A percentile compares a stretch with the other conserved stretches of the same genome.
phyloP scores from a whole-genome alignment of 257 asterid species.

The Coffea eugenioides region DNA sequence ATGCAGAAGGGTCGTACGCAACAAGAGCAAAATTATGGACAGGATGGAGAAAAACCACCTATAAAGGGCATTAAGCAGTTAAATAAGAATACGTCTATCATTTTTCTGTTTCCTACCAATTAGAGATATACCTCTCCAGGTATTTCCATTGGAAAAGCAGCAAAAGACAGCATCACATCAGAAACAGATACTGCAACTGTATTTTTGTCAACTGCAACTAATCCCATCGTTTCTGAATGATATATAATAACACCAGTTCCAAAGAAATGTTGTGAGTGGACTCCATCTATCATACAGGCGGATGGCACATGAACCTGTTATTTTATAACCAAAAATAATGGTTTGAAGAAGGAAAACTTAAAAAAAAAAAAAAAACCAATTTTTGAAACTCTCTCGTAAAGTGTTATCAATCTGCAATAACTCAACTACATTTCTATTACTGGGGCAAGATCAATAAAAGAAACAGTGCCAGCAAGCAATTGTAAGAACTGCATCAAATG shows the following conservation, averaged over 20 bases:
- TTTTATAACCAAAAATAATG: constrained; percentile 7
- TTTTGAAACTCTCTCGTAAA: not conserved
- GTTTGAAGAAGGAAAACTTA: not conserved
- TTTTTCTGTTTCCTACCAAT: constrained; percentile 10
- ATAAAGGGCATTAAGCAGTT: constrained; percentile 25
- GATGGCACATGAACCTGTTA: constrained; percentile 98
- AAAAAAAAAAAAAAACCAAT: not conserved
- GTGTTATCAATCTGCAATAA: not conserved
- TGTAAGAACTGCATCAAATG: not conserved
- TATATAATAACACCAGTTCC: constrained; percentile 91
- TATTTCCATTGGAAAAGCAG: constrained; percentile 98
- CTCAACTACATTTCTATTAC: not conserved
- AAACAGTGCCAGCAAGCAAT: not conserved
- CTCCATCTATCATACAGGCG: constrained; percentile 98
- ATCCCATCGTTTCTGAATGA: constrained; percentile 88
- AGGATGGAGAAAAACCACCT: constrained; percentile 99
- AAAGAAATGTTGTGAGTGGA: constrained; percentile 94
- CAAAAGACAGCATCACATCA: constrained; percentile 97
- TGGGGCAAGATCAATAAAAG: not conserved
- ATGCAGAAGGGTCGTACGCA: constrained; percentile 86
- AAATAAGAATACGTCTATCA: constrained; percentile 2
- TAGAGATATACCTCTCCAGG: constrained; percentile 79
- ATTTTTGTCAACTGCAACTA: constrained; percentile 95
- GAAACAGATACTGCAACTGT: constrained; percentile 96
- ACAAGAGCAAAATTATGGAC: constrained; percentile 96